These are phyloP conservation scores for Cryoendolithus antarcticus DNA, from an alignment of 2,329 filamentous ascomycete species.

Conservation along the genomic window DNA sequence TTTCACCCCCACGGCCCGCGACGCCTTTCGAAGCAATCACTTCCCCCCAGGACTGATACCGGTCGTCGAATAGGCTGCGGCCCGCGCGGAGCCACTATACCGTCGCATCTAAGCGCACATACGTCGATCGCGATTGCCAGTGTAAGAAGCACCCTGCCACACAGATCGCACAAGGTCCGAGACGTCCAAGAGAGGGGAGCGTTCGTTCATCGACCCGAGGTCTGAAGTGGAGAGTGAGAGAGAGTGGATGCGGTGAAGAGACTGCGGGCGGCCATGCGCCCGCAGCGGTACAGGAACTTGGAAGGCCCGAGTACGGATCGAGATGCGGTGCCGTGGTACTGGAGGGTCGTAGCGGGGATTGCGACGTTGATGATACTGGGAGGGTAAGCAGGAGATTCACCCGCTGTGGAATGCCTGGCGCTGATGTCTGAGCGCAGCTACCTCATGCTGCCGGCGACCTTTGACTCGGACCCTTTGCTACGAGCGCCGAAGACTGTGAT, in stretches of 20 bases:
- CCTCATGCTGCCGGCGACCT: slow-evolving; percentile 37
- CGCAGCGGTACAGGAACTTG: slow-evolving; percentile 18
- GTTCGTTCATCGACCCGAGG: too few species aligned
- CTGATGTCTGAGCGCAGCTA: slow-evolving; percentile 25
- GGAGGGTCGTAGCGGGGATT: slow-evolving; percentile 31
- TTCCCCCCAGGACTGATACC: too few species aligned
- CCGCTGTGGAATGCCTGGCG: slow-evolving; percentile 6
- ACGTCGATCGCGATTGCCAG: too few species aligned
- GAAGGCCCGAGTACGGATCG: slow-evolving; percentile 13
- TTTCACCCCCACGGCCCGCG: too few species aligned
- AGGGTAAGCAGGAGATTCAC: slow-evolving; percentile 26
- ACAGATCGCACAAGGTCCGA: too few species aligned
- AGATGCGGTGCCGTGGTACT: slow-evolving; percentile 32
- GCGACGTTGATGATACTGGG: slow-evolving; percentile 37
- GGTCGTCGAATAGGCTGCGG: too few species aligned
- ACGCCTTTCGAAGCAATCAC: too few species aligned
- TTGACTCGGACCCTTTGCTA: slow-evolving; percentile 27
- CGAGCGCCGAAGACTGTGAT: slow-evolving; percentile 29
- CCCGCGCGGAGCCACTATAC: too few species aligned
- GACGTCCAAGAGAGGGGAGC: too few species aligned
- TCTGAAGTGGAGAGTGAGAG: too few species aligned
- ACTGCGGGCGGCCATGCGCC: slow-evolving; percentile 10
- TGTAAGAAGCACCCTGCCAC: too few species aligned
- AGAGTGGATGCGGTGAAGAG: slow-evolving; percentile 1
- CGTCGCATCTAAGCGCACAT: too few species aligned